phyloP scores from a whole-genome alignment of 495 filamentous ascomycete genomes.

The Penicillium coprophilum region DNA sequence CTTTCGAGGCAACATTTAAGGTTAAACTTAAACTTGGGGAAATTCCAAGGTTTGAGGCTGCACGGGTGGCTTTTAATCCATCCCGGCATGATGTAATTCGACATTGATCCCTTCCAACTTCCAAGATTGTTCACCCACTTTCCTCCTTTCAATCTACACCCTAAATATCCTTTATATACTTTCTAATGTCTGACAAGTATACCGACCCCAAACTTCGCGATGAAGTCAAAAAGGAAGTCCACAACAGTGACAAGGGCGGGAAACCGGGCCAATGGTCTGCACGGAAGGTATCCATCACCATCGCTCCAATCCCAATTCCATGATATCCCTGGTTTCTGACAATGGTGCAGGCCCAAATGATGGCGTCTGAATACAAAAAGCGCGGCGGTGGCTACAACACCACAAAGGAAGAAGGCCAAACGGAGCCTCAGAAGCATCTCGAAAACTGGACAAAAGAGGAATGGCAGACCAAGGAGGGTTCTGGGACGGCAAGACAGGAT shows the following conservation, averaged over 20 bases:
- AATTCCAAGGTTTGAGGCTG: no score
- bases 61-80: no score
- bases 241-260: conserved; percentile 48
- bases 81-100: no score
- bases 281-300: conserved; percentile 35
- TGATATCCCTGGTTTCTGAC: background rate
- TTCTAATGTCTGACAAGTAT: conserved; percentile 32
- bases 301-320: background rate
- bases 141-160: no score
- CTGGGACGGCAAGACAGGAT: conserved; percentile 41
- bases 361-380: conserved; percentile 52
- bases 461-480: conserved; percentile 53
- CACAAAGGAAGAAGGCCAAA: conserved; percentile 40
- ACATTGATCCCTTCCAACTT: no score
- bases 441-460: conserved; percentile 48
- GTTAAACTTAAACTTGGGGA: no score
- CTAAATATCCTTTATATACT: no score
- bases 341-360: conserved; percentile 44
- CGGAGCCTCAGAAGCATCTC: conserved; percentile 43
- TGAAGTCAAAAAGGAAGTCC: conserved; percentile 48
- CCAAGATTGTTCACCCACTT: no score
- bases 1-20: no score
- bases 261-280: conserved; percentile 52
- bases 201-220: conserved; percentile 49
- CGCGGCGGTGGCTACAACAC: conserved; percentile 51